A percentile compares a stretch with the other conserved stretches of the same genome.
These are phyloP conservation scores for Diddensiella transvaalensis DNA, from an alignment of 805 yeast genomes.

Conservation along the genomic window DNA sequence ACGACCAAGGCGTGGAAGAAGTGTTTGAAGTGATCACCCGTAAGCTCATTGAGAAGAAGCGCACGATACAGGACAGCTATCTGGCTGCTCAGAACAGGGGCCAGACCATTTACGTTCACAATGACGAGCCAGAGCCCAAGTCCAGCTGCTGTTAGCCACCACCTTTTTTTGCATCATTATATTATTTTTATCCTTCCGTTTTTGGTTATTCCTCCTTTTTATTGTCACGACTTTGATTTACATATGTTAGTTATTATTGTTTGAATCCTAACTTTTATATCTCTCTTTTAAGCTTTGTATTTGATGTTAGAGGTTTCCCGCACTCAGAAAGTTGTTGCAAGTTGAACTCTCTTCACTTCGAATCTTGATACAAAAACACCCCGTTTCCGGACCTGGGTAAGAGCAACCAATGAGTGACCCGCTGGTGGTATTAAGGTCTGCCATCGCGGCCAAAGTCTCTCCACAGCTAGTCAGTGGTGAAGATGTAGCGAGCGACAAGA, in stretches of 20 bases:
- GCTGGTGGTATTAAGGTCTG: conserved; percentile 31
- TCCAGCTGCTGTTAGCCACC: conserved; percentile 22
- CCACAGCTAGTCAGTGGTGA: conserved; percentile 26
- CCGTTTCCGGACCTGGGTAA: too few relatives aligned
- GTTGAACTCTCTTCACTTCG: background rate
- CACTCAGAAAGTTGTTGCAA: background rate
- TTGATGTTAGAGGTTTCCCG: too few relatives aligned
- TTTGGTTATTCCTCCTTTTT: background rate
- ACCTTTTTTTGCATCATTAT: conserved; percentile 1
- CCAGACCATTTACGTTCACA: conserved; percentile 27
- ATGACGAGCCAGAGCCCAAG: conserved; percentile 26
- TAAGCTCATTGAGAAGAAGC: conserved; percentile 26
- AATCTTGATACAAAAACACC: background rate
- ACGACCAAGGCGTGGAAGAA: conserved; percentile 35
- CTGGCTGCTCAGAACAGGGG: conserved; percentile 20
- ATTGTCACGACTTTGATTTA: background rate
- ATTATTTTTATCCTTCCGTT: conserved; percentile 1
- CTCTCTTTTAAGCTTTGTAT: too few relatives aligned
- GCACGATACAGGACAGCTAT: conserved; percentile 17
- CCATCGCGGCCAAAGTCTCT: conserved; percentile 28
- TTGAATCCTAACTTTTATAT: background rate
- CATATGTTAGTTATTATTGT: background rate
- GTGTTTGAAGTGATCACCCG: conserved; percentile 33
- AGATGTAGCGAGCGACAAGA: conserved; percentile 24
- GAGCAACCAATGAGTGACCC: conserved; percentile 25